phyloP scores from a whole-genome alignment of 345 rosid species.

The Aurinia saxatilis region DNA sequence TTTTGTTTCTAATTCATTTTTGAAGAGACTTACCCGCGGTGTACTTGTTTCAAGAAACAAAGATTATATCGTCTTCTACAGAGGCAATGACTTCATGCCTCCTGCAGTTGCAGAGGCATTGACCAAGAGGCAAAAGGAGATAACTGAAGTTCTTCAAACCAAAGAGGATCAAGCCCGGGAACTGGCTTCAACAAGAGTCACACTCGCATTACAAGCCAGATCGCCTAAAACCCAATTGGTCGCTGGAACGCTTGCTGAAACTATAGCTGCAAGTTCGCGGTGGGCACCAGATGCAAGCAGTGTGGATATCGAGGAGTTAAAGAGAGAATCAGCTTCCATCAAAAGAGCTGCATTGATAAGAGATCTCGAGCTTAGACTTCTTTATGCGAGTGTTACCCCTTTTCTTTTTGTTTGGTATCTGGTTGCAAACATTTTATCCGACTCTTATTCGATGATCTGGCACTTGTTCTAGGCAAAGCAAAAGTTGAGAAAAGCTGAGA shows the following conservation, averaged over 20 bases:
- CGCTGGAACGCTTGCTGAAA: conserved; percentile 91
- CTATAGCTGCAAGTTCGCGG: conserved; percentile 66
- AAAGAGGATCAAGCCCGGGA: conserved; percentile 77
- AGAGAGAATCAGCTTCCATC: conserved; percentile 44
- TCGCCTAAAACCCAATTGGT: conserved; percentile 37
- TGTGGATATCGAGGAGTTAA: conserved; percentile 55
- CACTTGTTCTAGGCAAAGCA: conserved; percentile 50
- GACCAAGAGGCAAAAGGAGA: conserved; percentile 51
- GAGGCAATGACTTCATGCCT: conserved; percentile 93
- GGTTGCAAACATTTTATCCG: conserved; percentile 3
- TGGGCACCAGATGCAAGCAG: conserved; percentile 63
- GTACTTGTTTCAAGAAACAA: conserved; percentile 77
- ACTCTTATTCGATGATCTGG: conserved; percentile 7
- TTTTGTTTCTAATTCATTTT: conserved; percentile 16
- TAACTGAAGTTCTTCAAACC: conserved; percentile 41
- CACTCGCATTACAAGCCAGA: conserved; percentile 28
- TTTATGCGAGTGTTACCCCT: conserved; percentile 43
- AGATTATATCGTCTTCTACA: conserved; percentile 81
- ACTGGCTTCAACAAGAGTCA: conserved; percentile 30
- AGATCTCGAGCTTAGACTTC: conserved; percentile 60
- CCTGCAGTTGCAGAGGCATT: conserved; percentile 50
- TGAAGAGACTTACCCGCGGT: conserved; percentile 83
- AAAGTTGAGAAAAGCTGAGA: conserved; percentile 60
- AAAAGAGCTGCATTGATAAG: conserved; percentile 48
- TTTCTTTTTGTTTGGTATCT: background rate